Evolutionary conservation across 2,329 filamentous ascomycete genomes (phyloP).

Genomic region (Fusarium abutilonis): DNA sequence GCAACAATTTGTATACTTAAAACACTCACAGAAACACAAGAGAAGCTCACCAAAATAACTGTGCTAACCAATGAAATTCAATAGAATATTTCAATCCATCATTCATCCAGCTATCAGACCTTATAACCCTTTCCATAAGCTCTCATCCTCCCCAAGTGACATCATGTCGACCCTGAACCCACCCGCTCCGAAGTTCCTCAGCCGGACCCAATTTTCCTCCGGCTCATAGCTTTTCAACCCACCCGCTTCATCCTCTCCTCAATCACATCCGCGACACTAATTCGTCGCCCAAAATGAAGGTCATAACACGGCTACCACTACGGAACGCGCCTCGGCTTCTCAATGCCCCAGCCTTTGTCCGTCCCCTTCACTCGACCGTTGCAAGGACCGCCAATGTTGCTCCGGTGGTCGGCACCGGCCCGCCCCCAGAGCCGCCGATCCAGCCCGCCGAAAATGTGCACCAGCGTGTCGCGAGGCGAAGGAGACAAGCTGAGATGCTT

Average conservation of each 20-base stretch:
- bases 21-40: neutral
- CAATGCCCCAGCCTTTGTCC: conserved; percentile 31
- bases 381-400: conserved; percentile 58
- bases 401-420: conserved; percentile 65
- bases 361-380: conserved; percentile 49
- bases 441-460: conserved; percentile 55
- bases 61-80: neutral
- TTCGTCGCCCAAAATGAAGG: conserved; percentile 52
- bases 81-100: neutral
- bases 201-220: conserved; percentile 39
- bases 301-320: conserved; percentile 53
- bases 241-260: conserved; percentile 16
- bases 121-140: neutral
- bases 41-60: neutral
- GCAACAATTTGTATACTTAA: neutral
- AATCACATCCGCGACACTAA: conserved; percentile 13
- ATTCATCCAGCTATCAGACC: neutral
- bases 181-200: conserved; percentile 26
- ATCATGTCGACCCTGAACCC: conserved; percentile 38
- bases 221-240: conserved; percentile 21
- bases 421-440: conserved; percentile 66
- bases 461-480: conserved; percentile 60
- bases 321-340: conserved; percentile 47
- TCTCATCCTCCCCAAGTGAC: conserved; percentile 24
- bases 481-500: conserved; percentile 65